phyloP scores from a whole-genome alignment of 768 basidiomycete species.

The Coprinellus aureogranulatus region DNA sequence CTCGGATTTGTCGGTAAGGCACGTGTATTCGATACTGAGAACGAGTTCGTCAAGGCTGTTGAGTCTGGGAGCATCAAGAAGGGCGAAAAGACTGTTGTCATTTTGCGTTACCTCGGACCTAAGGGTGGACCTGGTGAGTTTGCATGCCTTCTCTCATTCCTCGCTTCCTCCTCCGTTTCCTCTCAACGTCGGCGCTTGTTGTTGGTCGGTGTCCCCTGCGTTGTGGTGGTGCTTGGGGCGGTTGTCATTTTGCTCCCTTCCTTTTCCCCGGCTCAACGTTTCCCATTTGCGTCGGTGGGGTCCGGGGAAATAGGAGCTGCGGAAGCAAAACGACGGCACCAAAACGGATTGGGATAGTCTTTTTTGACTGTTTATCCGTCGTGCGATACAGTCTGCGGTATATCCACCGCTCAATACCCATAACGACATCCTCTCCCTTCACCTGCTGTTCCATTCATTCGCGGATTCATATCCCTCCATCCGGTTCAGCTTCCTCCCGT shows the following conservation, averaged over 20 bases:
- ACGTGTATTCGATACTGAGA: slow-evolving; percentile 88
- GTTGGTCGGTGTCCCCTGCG: neutral
- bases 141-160: too few relatives aligned
- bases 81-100: slow-evolving; percentile 95
- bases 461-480: neutral
- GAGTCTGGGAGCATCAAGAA: slow-evolving; percentile 85
- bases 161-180: slow-evolving; percentile 4
- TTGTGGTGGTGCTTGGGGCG: neutral
- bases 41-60: slow-evolving; percentile 82
- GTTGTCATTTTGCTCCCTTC: neutral
- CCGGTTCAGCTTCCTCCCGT: too few relatives aligned
- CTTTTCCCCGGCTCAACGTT: neutral
- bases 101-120: slow-evolving; percentile 93
- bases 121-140: slow-evolving; percentile 89
- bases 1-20: slow-evolving; percentile 88
- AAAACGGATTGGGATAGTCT: neutral
- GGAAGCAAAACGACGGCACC: neutral
- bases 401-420: neutral
- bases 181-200: slow-evolving; percentile 5
- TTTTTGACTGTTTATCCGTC: neutral
- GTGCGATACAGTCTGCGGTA: neutral
- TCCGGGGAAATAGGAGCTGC: slow-evolving; percentile 1
- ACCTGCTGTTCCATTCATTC: neutral
- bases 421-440: neutral
- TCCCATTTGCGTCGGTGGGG: neutral